These are phyloP conservation scores for Boletus rubroflammeus DNA, from an alignment of 768 basidiomycete species.

Conservation along the genomic window DNA sequence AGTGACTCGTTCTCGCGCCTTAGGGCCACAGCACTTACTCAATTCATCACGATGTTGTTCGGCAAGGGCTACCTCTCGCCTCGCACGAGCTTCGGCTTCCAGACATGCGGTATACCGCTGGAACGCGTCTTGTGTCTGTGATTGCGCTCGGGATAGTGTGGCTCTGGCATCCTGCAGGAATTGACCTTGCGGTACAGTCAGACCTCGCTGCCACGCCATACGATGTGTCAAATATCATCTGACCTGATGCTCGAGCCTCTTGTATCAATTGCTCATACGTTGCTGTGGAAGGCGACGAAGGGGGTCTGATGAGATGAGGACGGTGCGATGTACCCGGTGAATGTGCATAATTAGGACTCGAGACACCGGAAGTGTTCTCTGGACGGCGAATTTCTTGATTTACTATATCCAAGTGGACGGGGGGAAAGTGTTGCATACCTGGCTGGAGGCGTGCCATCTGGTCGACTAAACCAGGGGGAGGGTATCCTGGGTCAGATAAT, in stretches of 20 bases:
- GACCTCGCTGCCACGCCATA: not conserved
- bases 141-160: conserved; percentile 59
- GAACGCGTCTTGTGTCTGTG: conserved; percentile 71
- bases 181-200: conserved; percentile 43
- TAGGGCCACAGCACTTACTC: conserved; percentile 30
- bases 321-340: conserved; percentile 30
- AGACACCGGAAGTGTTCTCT: conserved; percentile 30
- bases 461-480: conserved; percentile 29
- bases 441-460: conserved; percentile 35
- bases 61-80: conserved; percentile 57
- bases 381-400: conserved; percentile 3
- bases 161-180: conserved; percentile 59
- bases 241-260: conserved; percentile 60
- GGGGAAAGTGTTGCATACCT: conserved; percentile 20
- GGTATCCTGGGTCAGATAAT: conserved; percentile 33
- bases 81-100: conserved; percentile 63
- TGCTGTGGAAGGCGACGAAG: conserved; percentile 49
- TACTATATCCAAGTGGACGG: not conserved
- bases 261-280: conserved; percentile 52
- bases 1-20: conserved; percentile 16
- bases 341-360: conserved; percentile 31
- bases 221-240: conserved; percentile 22
- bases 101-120: conserved; percentile 65
- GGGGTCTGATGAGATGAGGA: conserved; percentile 40
- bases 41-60: conserved; percentile 69